Base-by-base conservation (phyloP, 495 filamentous ascomycete genomes). In the Penicillium arizonense region DNA sequence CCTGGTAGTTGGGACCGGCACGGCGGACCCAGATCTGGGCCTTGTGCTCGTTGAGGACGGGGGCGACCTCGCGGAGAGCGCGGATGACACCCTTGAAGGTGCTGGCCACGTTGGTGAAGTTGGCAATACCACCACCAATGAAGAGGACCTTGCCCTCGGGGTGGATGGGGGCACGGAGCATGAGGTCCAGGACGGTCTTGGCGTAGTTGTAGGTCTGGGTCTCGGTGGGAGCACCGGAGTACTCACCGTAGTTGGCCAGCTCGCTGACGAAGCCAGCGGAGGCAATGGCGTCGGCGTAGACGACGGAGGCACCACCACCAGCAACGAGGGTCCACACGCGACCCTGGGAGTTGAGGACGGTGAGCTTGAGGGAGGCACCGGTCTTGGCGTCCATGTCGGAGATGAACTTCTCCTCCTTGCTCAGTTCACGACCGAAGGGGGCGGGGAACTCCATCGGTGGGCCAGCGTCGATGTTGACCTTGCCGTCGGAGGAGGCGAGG, bases 11-110 rank as follows among this genome's bases (percentile, higher is more conserved):
- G 74, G 94, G 94, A 54, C 94, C 94, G 42, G 94, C 94, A 81
- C 94, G 94, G 66, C 94, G 91, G 63, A 99, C 91, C 95, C 95
- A 99, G 81, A 99, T 97, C 74, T 96, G 88, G 53, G 94, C 91
- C 64, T 95, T 95, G 87, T 99, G 94, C 83, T 97, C 95, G 71
- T 84, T 84, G 52, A 99, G 82, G 33, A 85, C 75, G 44, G 86
- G 85, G 47, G 91, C 83, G 53, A 94, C 90, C 76, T 97, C 94
- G 50, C 95, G 87, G 51, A 99, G 86, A 34, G 94, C 94, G 52
- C 91, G 88, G 75, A 99, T 99, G 69, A 99, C 92, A 78, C 94
- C 94, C 82, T 99, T 99, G 87, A 99, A 99, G 44, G 94, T 99
- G 58, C 86, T 91, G 44, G 95, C 94, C 41, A 99, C 82, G 68